Base-by-base conservation (phyloP, 805 yeast genomes). In the Huiozyma sinensis region DNA sequence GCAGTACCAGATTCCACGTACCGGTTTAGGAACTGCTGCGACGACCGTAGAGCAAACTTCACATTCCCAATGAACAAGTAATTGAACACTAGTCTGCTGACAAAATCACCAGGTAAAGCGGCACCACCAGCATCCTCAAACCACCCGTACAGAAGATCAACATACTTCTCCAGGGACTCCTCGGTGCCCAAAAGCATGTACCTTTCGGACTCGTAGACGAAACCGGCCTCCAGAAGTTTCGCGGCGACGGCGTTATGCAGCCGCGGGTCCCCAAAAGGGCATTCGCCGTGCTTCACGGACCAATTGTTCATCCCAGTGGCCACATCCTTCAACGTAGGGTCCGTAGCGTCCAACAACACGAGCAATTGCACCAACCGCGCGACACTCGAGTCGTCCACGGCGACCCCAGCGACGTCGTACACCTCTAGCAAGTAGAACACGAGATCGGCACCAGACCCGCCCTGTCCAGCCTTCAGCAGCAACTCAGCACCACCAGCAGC, bases 391-490 rank as follows among this genome's bases (percentile, higher is more conserved):
- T 68, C 67, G 44, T 65, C 67, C 5, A 68, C 70, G 8, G 63
- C 54, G 6, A 72, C 57, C 9, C 68, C 68, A 6, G 79, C 73
- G 36, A 71, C 71, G 17, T 69, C 75, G 52, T 80, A 81, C 1
- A 85, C 77, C 44, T 81, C 87, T n/a, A 88, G 54, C 58, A 90
- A 60, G 58, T 86, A 86, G 28, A 71, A 61, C 7, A 81, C 72
- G 51, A 90, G 67, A 58, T 92, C 97, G 11, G 84, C 73, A 9
- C 89, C 87, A 29, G 89, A 81, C 28, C 90, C 94, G 44, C 75
- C 81, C 63, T 86, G 88, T 40, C 76, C 70, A 45, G 82, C 82
- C 44, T 76, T 72, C 36, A 85, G 68, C 44, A 90, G 71, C 17
- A 81, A 76, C 47, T 76, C 66, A 0, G 94, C 74, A 36, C 90